These are phyloP conservation scores for Coniochaeta pulveracea DNA, from an alignment of 2,329 filamentous ascomycete genomes.

Conservation along the genomic window DNA sequence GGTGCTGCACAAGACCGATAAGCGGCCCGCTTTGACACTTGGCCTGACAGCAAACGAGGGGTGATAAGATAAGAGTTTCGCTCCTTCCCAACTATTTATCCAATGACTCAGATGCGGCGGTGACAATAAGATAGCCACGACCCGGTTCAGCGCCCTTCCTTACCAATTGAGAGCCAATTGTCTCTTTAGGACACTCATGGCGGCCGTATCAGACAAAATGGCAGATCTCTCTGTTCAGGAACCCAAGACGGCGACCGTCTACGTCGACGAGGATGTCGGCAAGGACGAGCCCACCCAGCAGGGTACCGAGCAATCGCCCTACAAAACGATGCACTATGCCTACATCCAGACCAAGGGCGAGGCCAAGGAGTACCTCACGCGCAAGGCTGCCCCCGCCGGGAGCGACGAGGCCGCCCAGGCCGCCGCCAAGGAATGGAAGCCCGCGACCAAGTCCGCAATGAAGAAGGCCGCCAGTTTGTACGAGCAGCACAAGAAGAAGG, in stretches of 20 bases:
- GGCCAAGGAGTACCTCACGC: neutral
- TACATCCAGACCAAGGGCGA: constrained; percentile 1
- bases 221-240: no score
- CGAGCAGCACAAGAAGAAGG: constrained; percentile 74
- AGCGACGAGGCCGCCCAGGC: neutral
- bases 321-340: constrained; percentile 1
- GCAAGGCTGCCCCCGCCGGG: constrained; percentile 1
- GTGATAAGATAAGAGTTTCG: no score
- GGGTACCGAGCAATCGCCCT: constrained; percentile 2
- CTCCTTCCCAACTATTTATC: no score
- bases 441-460: constrained; percentile 65
- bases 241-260: constrained; percentile 1
- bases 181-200: no score
- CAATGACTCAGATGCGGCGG: no score
- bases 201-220: no score
- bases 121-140: no score
- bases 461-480: constrained; percentile 74
- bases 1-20: no score
- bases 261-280: constrained; percentile 4
- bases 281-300: neutral
- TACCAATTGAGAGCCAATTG: no score
- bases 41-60: no score
- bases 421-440: constrained; percentile 2
- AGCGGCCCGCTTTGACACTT: no score
- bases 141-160: no score